A percentile compares a stretch with the other conserved stretches of the same genome.
These are phyloP conservation scores for Asterophora parasitica DNA, from an alignment of 768 basidiomycete species.

Conservation along the genomic window DNA sequence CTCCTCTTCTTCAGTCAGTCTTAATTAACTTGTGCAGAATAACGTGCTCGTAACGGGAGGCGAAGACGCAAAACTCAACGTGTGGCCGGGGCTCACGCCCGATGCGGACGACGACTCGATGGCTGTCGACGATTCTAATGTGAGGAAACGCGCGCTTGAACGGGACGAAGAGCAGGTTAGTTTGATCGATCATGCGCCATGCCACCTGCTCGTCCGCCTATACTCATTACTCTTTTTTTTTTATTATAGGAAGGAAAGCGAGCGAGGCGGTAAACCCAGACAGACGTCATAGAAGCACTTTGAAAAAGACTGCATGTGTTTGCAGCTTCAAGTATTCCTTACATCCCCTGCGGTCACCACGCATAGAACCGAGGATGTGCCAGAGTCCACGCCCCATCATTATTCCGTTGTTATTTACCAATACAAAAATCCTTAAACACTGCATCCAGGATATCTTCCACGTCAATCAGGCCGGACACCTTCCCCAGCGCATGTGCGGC, in stretches of 20 bases:
- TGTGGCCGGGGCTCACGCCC: conserved; percentile 29
- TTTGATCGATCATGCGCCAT: background rate
- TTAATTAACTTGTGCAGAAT: conserved; percentile 26
- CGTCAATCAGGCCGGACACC: conserved; percentile 75
- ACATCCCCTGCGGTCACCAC: too few relatives aligned
- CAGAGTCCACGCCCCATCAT: too few relatives aligned
- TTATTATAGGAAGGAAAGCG: conserved; percentile 15
- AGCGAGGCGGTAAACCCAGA: conserved; percentile 8
- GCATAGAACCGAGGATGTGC: too few relatives aligned
- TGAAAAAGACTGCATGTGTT: too few relatives aligned
- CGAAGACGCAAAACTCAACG: conserved; percentile 43
- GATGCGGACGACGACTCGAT: conserved; percentile 16
- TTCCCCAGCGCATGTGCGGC: conserved; percentile 80
- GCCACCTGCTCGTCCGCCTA: too few relatives aligned
- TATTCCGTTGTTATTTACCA: conserved; percentile 62
- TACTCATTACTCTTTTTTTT: background rate
- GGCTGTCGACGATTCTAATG: conserved; percentile 25
- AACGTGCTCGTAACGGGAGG: conserved; percentile 43
- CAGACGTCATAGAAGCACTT: too few relatives aligned
- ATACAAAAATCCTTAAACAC: conserved; percentile 89
- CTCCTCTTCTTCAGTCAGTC: background rate
- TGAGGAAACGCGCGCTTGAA: conserved; percentile 20
- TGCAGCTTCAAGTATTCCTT: too few relatives aligned
- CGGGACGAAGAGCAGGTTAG: conserved; percentile 21
- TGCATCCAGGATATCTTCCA: conserved; percentile 79